Evolutionary conservation across 2,329 filamentous ascomycete species (phyloP).

Genomic region (Pseudogymnoascus sp.): DNA sequence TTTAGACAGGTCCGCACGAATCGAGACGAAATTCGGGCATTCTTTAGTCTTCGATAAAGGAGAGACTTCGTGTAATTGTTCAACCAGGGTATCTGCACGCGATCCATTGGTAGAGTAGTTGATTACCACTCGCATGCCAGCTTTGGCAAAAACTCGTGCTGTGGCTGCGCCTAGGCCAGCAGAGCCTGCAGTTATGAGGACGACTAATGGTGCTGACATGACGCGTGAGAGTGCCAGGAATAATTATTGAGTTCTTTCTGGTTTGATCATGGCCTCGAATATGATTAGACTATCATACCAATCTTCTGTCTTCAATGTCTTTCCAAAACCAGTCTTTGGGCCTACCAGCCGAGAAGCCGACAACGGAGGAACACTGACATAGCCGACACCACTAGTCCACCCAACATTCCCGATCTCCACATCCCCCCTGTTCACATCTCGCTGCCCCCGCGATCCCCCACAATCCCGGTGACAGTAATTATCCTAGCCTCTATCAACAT

Average conservation of each 20-base stretch:
- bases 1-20: conserved; percentile 61
- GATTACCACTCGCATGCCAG: conserved; percentile 63
- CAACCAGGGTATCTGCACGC: conserved; percentile 51
- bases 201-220: conserved; percentile 21
- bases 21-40: conserved; percentile 35
- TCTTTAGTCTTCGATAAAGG: conserved; percentile 35
- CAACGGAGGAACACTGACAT: not conserved
- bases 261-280: not conserved
- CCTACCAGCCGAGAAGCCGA: not conserved
- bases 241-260: not conserved
- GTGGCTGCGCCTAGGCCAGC: conserved; percentile 67
- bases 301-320: not conserved
- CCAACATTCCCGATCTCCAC: not conserved
- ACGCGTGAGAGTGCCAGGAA: not conserved
- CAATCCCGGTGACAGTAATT: not conserved
- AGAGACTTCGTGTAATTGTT: conserved; percentile 46
- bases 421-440: not conserved
- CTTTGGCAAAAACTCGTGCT: conserved; percentile 57
- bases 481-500: not conserved
- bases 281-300: not conserved
- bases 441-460: not conserved
- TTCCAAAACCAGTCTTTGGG: not conserved
- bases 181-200: conserved; percentile 44
- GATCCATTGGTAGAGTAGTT: conserved; percentile 62
- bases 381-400: not conserved